phyloP scores from a whole-genome alignment of 352 stramenopile species.

The Pythium insidiosum region DNA sequence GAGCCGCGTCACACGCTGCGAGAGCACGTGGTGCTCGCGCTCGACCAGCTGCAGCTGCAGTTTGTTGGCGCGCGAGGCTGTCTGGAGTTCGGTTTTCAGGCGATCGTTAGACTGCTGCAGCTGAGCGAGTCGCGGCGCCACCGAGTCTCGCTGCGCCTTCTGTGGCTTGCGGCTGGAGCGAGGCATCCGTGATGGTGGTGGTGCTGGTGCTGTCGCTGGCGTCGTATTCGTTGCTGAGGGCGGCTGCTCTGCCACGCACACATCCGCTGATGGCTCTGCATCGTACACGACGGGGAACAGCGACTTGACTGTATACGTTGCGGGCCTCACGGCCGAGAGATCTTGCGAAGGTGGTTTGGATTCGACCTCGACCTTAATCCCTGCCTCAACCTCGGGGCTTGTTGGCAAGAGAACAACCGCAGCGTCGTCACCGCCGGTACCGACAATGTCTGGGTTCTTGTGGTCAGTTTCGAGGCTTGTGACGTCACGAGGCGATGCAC shows the following conservation, averaged over 20 bases:
- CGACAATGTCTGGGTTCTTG: not conserved
- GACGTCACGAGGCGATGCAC: constrained; percentile 9
- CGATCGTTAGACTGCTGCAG: constrained; percentile 4
- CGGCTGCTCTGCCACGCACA: not conserved
- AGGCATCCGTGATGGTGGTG: not conserved
- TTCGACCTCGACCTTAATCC: too few species aligned
- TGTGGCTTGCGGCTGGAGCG: too few species aligned
- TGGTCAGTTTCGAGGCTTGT: not conserved
- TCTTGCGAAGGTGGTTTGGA: not conserved
- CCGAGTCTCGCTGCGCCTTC: too few species aligned
- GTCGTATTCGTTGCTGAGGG: not conserved
- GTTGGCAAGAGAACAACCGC: constrained; percentile 1
- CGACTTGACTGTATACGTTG: constrained; percentile 30
- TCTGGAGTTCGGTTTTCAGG: constrained; percentile 1
- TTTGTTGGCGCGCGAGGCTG: constrained; percentile 9
- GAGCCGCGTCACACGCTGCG: constrained; percentile 29
- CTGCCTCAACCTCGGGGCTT: not conserved
- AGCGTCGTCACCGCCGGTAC: not conserved
- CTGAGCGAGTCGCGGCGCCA: too few species aligned
- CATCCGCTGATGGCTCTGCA: constrained; percentile 1
- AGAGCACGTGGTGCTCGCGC: constrained; percentile 28
- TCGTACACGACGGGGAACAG: constrained; percentile 39
- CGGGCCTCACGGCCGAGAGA: too few species aligned
- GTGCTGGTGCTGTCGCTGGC: not conserved
- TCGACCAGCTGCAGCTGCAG: constrained; percentile 28